These are phyloP conservation scores for Colletotrichum camelliae DNA, from an alignment of 2,329 filamentous ascomycete species.

Conservation along the genomic window DNA sequence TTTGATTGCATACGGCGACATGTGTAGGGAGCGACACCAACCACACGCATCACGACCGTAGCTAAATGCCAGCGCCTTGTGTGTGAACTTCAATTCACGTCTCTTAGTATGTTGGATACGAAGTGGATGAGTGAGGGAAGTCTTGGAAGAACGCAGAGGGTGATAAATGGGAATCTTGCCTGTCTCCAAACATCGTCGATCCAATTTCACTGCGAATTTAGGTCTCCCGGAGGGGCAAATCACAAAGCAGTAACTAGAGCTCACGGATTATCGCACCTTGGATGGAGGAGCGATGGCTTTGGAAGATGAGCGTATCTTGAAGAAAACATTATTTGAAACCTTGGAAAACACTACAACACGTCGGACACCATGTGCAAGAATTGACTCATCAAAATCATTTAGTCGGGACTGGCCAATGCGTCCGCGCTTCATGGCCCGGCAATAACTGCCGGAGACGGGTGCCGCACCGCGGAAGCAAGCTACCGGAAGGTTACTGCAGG, in stretches of 20 bases:
- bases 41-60: neutral
- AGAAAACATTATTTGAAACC: neutral
- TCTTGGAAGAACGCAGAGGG: neutral
- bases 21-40: neutral
- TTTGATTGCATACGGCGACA: too few species aligned
- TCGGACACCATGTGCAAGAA: neutral
- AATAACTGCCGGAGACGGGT: neutral
- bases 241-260: neutral
- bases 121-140: neutral
- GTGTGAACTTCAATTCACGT: neutral
- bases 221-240: neutral
- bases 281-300: neutral
- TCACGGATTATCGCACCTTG: neutral
- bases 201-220: neutral
- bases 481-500: neutral
- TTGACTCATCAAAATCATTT: neutral
- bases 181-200: too few species aligned
- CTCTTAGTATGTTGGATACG: neutral
- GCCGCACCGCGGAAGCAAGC: neutral
- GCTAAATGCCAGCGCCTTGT: neutral
- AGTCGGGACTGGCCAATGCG: neutral
- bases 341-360: neutral
- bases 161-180: neutral
- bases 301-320: neutral
- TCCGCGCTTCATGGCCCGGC: neutral